Conservation (phyloP, 768 basidiomycete genomes). For the Mycena rosella region DNA sequence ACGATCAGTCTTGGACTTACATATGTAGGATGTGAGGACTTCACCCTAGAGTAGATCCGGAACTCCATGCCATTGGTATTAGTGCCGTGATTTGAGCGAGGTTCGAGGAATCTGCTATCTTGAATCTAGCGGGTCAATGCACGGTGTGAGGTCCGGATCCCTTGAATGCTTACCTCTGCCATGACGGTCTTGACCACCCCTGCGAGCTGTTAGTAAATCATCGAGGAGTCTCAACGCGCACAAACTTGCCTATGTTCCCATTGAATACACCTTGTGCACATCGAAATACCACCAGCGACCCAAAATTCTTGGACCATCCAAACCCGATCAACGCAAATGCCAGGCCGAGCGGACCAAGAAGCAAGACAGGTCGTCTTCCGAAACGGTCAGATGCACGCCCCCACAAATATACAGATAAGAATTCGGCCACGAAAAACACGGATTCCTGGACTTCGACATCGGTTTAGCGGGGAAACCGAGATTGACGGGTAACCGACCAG, state of each 20-base stretch:
- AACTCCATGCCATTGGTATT: conserved; percentile 38
- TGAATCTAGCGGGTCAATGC: background rate
- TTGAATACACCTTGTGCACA: conserved; percentile 47
- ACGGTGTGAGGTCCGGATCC: background rate
- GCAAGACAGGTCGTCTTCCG: conserved; percentile 47
- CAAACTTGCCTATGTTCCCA: conserved; percentile 38
- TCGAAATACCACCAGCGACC: conserved; percentile 41
- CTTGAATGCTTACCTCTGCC: conserved; percentile 40
- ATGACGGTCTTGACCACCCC: conserved; percentile 47
- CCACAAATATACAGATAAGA: conserved; percentile 43
- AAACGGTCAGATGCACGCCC: conserved; percentile 47
- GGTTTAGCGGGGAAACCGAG: background rate
- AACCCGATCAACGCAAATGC: conserved; percentile 45
- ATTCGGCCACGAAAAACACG: conserved; percentile 46
- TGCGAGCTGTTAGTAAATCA: background rate
- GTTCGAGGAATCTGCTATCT: conserved; percentile 39
- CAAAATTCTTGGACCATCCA: conserved; percentile 45
- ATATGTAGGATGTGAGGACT: background rate
- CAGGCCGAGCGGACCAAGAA: conserved; percentile 47
- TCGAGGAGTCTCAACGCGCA: background rate
- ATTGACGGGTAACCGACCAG: conserved; percentile 36
- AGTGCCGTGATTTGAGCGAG: conserved; percentile 37
- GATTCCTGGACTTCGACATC: conserved; percentile 39
- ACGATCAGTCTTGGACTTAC: background rate
- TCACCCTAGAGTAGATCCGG: conserved; percentile 38